Percentiles rank a stretch among this genome's conserved stretches.
Evolutionary conservation across 2,329 filamentous ascomycete species (phyloP).

Genomic region (Fusarium falciforme): DNA sequence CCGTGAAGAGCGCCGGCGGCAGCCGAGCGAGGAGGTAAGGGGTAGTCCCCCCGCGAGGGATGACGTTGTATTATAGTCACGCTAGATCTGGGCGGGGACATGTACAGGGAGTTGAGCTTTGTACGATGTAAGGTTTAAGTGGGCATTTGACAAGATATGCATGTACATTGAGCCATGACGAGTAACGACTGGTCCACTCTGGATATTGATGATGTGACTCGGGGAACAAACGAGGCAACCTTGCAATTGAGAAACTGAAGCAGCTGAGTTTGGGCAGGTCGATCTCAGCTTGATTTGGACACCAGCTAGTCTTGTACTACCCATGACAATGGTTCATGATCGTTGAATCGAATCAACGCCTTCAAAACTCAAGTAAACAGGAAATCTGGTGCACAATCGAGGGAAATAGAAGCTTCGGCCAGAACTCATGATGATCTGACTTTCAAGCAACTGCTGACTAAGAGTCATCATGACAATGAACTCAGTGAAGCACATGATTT

Average conservation of each 20-base stretch:
- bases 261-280: not conserved
- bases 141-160: slow-evolving; percentile 33
- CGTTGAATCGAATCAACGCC: not conserved
- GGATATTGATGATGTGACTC: not conserved
- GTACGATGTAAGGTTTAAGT: slow-evolving; percentile 43
- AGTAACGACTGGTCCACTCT: not conserved
- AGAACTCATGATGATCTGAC: slow-evolving; percentile 18
- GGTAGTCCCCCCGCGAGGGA: slow-evolving; percentile 1
- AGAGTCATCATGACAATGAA: slow-evolving; percentile 24
- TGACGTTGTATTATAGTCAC: slow-evolving; percentile 43
- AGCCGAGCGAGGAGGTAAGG: slow-evolving; percentile 39
- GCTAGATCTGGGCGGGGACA: slow-evolving; percentile 30
- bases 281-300: not conserved
- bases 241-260: not conserved
- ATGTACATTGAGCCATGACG: slow-evolving; percentile 34
- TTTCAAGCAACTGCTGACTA: slow-evolving; percentile 24
- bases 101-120: slow-evolving; percentile 37
- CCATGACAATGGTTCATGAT: not conserved
- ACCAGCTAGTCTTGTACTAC: not conserved
- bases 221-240: not conserved
- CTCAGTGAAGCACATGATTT: slow-evolving; percentile 17
- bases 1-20: slow-evolving; percentile 30
- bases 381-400: not conserved
- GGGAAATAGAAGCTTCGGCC: not conserved
- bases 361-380: not conserved